phyloP scores from a whole-genome alignment of 306 rosid species.

The Glycyrrhiza uralensis region DNA sequence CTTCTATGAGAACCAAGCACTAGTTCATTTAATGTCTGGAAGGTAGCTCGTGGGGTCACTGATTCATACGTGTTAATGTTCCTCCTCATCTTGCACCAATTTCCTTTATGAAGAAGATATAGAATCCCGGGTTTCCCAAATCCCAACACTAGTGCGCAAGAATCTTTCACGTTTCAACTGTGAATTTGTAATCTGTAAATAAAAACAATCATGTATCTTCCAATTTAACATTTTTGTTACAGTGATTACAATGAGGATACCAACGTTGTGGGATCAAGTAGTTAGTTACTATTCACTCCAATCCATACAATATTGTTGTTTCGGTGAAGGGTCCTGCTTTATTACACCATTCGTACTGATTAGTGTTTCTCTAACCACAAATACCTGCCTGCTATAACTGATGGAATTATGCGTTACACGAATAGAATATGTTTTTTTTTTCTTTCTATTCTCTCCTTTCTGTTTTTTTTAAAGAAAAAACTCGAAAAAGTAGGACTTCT shows the following conservation, averaged over 20 bases:
- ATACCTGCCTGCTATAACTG: too few relatives aligned
- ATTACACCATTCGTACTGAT: too few relatives aligned
- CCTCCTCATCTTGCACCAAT: background rate
- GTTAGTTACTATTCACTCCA: too few relatives aligned
- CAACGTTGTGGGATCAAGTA: background rate
- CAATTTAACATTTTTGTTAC: background rate
- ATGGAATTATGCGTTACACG: too few relatives aligned
- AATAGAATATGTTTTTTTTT: too few relatives aligned
- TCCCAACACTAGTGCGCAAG: background rate
- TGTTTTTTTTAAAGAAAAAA: too few relatives aligned
- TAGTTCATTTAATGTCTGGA: slow-evolving; percentile 49
- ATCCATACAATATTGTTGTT: too few relatives aligned
- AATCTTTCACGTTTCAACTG: slow-evolving; percentile 10
- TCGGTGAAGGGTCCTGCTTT: too few relatives aligned
- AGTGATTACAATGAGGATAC: background rate
- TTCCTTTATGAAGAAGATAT: background rate
- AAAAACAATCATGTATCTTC: background rate
- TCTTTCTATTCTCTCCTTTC: too few relatives aligned
- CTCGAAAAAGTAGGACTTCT: too few relatives aligned
- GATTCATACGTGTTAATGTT: too few relatives aligned
- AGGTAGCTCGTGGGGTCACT: slow-evolving; percentile 33
- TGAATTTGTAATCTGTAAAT: slow-evolving; percentile 23
- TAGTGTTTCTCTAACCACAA: too few relatives aligned
- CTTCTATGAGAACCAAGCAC: slow-evolving; percentile 50
- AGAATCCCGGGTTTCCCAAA: slow-evolving; percentile 5